Evolutionary conservation across 2,329 filamentous ascomycete genomes (phyloP), one percentile per base, ranked within the genome.

Genomic region (Colletotrichum nymphaeae): DNA sequence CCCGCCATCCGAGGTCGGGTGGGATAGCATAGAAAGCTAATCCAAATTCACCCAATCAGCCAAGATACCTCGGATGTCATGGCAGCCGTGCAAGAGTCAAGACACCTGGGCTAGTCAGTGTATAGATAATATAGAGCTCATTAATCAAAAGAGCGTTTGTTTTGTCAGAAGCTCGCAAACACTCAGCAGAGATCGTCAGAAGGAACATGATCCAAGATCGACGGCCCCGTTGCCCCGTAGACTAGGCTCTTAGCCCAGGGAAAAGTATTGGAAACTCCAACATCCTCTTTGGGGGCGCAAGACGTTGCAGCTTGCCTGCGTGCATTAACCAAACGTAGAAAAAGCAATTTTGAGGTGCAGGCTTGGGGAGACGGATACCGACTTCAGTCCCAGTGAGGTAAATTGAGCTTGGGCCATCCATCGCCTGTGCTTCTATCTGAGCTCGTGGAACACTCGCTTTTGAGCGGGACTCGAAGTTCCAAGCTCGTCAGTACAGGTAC

Each of bases 271-370:
- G 37, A 42, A 42, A 42, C 37, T 42, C 52, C 28, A 28, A 24
- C 16, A 53, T 53, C 22, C 16, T 22, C 30, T 6, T 28, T 28
- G 49, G 32, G 30, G n/a, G 32, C 49, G 69, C 11, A 46, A 66
- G 58, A 59, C 42, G 63, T 57, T 62, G 30, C 62, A 53, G 57
- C 35, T 67, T 42, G 30, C 28, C 46, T 67, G 69, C 69, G 56
- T 49, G 24, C 28, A 24, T 56, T 59, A 35, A 52, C 26, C 57
- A 24, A 57, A 42, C 24, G 56, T 42, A 28, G 32, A 30, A 72
- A 72, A 68, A 63, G 49, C 46, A 68, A 57, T 16, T n/a, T 49
- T 52, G 28, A 59, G 55, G n/a, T 68, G 57, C 49, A 56, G n/a
- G 57, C 35, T 58, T 28, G 52, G 67, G 64, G 19, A n/a, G 28